A percentile compares a stretch with the other conserved stretches of the same genome.
These are phyloP conservation scores for Clohesyomyces aquaticus DNA, from an alignment of 495 filamentous ascomycete genomes.

Conservation along the genomic window DNA sequence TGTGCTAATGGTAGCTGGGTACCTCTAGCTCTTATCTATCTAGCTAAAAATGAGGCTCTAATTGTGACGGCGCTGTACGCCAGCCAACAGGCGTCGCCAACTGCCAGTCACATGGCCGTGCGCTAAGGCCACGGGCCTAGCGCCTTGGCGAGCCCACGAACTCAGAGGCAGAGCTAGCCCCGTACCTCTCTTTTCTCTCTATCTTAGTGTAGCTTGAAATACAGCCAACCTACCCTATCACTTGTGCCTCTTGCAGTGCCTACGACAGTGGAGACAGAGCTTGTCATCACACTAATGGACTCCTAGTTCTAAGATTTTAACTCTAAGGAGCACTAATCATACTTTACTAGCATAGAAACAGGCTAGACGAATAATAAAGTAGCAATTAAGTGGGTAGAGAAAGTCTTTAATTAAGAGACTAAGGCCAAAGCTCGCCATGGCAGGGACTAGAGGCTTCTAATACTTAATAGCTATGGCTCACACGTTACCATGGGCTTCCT, in stretches of 20 bases:
- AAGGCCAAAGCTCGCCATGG: slow-evolving; percentile 9
- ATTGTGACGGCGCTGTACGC: no score
- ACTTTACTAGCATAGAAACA: slow-evolving; percentile 13
- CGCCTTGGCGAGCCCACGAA: no score
- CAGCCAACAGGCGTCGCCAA: no score
- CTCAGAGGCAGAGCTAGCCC: no score
- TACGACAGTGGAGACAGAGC: no score
- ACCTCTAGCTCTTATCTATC: slow-evolving; percentile 27
- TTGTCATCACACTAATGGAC: no score
- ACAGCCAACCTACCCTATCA: no score
- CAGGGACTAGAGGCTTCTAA: slow-evolving; percentile 19
- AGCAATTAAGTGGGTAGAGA: slow-evolving; percentile 22
- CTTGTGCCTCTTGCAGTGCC: no score
- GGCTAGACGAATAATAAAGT: slow-evolving; percentile 33
- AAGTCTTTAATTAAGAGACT: slow-evolving; percentile 27
- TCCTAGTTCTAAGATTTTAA: slow-evolving; percentile 28
- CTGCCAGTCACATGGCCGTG: no score
- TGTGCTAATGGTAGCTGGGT: slow-evolving; percentile 23
- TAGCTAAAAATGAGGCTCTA: slow-evolving; percentile 8
- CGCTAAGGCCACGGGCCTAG: no score
- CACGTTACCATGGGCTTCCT: slow-evolving; percentile 32
- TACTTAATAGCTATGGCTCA: slow-evolving; percentile 20
- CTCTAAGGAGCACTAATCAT: not conserved
- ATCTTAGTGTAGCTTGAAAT: no score
- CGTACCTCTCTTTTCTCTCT: no score